Conservation (phyloP, 495 filamentous ascomycete genomes). For the Xylaria curta region DNA sequence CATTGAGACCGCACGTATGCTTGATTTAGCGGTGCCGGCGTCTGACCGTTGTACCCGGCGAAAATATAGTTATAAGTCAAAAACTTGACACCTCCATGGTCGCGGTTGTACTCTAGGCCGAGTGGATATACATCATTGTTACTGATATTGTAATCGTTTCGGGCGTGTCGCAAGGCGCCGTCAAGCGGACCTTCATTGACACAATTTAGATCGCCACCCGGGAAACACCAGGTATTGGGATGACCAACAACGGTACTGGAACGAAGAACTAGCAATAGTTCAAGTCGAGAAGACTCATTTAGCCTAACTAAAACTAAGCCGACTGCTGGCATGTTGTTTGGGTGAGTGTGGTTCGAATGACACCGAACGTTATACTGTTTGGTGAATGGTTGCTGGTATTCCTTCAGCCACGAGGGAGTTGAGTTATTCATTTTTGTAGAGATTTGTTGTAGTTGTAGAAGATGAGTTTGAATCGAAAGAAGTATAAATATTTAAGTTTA, state of each 20-base stretch:
- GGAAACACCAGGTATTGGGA: conserved; percentile 11
- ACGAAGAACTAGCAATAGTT: conserved; percentile 18
- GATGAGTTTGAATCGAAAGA: neutral
- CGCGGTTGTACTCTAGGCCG: neutral
- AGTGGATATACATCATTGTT: neutral
- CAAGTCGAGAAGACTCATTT: neutral
- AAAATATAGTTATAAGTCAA: conserved; percentile 21
- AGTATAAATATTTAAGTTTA: neutral
- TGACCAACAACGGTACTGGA: neutral
- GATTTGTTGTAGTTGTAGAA: conserved; percentile 11
- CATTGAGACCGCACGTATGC: conserved; percentile 12
- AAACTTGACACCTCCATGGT: conserved; percentile 20
- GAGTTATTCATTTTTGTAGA: neutral
- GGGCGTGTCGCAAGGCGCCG: neutral
- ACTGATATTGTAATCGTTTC: conserved; percentile 3
- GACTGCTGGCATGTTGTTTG: conserved; percentile 10
- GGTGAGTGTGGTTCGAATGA: conserved; percentile 2
- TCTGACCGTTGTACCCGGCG: conserved; percentile 16
- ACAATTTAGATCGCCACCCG: neutral
- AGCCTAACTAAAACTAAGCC: conserved; percentile 13
- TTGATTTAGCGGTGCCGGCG: neutral
- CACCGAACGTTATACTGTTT: conserved; percentile 13
- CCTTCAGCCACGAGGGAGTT: neutral
- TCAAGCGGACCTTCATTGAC: neutral
- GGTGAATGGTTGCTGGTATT: neutral